A percentile compares a stretch with the other conserved stretches of the same genome.
Conservation (phyloP, 352 stramenopile genomes). For the Thalassiosira mediterranea region DNA sequence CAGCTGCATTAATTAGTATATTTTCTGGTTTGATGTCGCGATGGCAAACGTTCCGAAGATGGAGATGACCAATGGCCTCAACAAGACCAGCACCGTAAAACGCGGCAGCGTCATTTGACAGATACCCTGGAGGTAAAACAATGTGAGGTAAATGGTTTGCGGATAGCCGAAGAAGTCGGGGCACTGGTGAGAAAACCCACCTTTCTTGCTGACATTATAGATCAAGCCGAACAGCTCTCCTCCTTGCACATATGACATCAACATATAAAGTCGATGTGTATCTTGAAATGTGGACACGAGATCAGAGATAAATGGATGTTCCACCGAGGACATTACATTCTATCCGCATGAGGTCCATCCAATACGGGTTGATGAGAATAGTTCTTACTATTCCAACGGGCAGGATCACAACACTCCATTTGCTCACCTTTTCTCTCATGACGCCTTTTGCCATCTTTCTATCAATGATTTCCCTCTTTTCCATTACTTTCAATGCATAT, state of each 20-base stretch:
- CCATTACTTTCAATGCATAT: constrained; percentile 89
- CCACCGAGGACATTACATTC: constrained; percentile 91
- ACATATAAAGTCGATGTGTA: constrained; percentile 92
- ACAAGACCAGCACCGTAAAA: constrained; percentile 93
- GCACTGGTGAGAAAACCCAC: too few relatives aligned
- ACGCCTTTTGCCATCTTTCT: constrained; percentile 94
- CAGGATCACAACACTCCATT: too few relatives aligned
- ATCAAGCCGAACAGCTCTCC: constrained; percentile 93
- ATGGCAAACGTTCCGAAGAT: constrained; percentile 92
- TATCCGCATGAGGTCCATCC: too few relatives aligned
- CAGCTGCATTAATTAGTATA: constrained; percentile 88
- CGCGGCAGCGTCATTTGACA: constrained; percentile 78
- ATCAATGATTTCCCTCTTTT: constrained; percentile 85
- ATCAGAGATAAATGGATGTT: constrained; percentile 95
- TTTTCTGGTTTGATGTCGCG: constrained; percentile 92
- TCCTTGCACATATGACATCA: constrained; percentile 93
- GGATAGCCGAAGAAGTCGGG: too few relatives aligned
- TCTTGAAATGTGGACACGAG: constrained; percentile 93
- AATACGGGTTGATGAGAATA: too few relatives aligned
- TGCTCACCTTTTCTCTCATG: constrained; percentile 97
- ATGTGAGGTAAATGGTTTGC: too few relatives aligned
- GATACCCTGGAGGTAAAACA: too few relatives aligned
- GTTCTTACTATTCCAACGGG: too few relatives aligned
- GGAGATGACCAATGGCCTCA: constrained; percentile 85
- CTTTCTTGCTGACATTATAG: constrained; percentile 57